Evolutionary conservation across 1,139 yeast genomes (phyloP), one percentile per base, ranked within the genome.

Genomic region (Lodderomyces margitis): DNA sequence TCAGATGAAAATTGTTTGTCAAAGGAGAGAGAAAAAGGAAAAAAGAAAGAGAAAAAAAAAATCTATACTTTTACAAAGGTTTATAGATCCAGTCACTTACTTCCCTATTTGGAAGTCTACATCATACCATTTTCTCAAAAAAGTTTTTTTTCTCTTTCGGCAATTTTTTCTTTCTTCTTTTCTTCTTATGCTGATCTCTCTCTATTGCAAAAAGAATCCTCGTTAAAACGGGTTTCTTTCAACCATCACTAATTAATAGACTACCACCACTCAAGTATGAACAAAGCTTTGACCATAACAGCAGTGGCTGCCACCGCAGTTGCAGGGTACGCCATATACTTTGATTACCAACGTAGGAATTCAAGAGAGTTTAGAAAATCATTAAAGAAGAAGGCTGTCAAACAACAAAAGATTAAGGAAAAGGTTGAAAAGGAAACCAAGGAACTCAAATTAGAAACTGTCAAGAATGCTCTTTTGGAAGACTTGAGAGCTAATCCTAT

Each of bases 311-410:
- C 81, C 31, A 74, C 83, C 39, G 76, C 81, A 17, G 51, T 69
- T 45, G 70, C 83, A 41, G 91, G 89, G 14, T 92, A 92, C 65
- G 88, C 94, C 45, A 71, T 81, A 37, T 92, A 87, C 71, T 92
- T 92, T 58, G 98, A 92, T 68, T 87, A 89, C 73, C 78, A 77
- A 67, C 87, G 98, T 69, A 87, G 98, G 72, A 75, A 75, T 64
- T 81, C 86, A 44, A 66, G 85, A 17, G 85, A 80, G 40, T 92
- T 92, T 76, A 86, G 98, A 74, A 81, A 78, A 58, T 62, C 77
- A 42, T 75, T 91, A 56, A 80, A 78, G 61, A 80, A 78, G 63
- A 75, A 78, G 57, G 76, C 81, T 46, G 73, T 70, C 58, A 78
- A 75, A 61, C 83, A 80, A 47, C 68, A 76, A 55, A 80, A 80